A percentile compares a stretch with the other conserved stretches of the same genome.
These are phyloP conservation scores for Hysterium pulicare DNA, from an alignment of 2,329 filamentous ascomycete genomes.

Conservation along the genomic window DNA sequence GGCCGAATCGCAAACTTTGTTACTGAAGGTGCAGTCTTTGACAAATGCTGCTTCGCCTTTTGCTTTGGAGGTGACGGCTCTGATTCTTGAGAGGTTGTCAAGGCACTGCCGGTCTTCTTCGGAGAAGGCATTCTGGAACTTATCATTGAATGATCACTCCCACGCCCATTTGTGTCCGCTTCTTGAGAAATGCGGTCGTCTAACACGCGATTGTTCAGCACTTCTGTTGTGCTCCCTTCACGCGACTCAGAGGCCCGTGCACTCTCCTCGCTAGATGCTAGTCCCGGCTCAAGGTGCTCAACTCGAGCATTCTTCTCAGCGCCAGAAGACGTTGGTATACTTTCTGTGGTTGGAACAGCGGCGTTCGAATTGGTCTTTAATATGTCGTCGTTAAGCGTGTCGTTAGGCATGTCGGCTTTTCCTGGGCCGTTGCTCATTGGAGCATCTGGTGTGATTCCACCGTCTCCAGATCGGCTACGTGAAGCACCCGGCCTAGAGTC, in stretches of 20 bases:
- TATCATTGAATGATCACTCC: too few relatives aligned
- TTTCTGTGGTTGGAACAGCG: too few relatives aligned
- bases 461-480: background rate
- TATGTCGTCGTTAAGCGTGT: too few relatives aligned
- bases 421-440: too few relatives aligned
- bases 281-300: background rate
- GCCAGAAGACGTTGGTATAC: too few relatives aligned
- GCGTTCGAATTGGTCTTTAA: too few relatives aligned
- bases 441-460: too few relatives aligned
- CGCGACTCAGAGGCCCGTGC: background rate
- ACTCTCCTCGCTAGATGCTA: background rate
- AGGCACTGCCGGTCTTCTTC: too few relatives aligned
- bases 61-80: background rate
- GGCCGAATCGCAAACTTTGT: background rate
- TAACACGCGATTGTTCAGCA: too few relatives aligned
- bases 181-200: background rate
- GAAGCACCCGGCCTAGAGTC: background rate
- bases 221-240: background rate
- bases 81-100: background rate
- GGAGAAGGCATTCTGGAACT: too few relatives aligned
- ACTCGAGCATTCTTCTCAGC: background rate
- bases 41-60: background rate
- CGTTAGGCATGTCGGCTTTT: too few relatives aligned
- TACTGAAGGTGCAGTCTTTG: background rate
- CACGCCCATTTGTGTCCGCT: too few relatives aligned